Evolutionary conservation across 371 early-diverging fungal genomes (phyloP), one percentile per base, ranked within the genome.

Genomic region (Mortierella sp.): DNA sequence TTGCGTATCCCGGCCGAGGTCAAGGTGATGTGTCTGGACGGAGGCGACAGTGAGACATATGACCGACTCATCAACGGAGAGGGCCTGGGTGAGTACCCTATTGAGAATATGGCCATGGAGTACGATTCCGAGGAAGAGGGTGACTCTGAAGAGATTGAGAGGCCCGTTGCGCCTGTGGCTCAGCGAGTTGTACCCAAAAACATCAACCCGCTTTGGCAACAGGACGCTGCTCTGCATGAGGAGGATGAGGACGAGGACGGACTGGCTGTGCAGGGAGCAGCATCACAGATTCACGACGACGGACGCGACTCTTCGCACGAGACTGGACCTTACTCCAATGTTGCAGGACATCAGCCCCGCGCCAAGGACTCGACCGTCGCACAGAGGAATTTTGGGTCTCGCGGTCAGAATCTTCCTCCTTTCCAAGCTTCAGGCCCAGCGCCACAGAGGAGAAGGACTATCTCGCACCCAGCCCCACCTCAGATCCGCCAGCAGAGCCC

Each of bases 1-100:
- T 72, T 93, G 75, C 87, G 93, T 6, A 91, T 93, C 24, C 84
- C 80, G 11, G 93, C 92, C 0, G 91, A 92, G 69, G 83, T 92
- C 48, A 88, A 87, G 31, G 92, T 93, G 26, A 86, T 91, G 54
- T 89, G 87, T 43, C 74, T 93, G 75, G 88, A 88, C n/a, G 77
- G 77, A 11, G 86, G 86, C 6, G 89, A 83, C 21, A 85, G 89
- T 53, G 73, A 82, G 9, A 82, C 89, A 3, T 91, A 90, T 44
- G 89, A 85, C 26, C 72, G 72, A 24, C 85, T 89, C 5, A 81
- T 79, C n/a, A 69, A 70, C n/a, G 83, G 82, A 8, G 72, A 77
- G 34, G 69, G 51, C 31, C n/a, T 57, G 24, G 69, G 72, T 19
- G 69, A 71, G 21, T 44, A 73, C 34, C n/a, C 54, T 44, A 24